phyloP scores from a whole-genome alignment of 495 filamentous ascomycete species.

The Aspergillus egyptiacus region DNA sequence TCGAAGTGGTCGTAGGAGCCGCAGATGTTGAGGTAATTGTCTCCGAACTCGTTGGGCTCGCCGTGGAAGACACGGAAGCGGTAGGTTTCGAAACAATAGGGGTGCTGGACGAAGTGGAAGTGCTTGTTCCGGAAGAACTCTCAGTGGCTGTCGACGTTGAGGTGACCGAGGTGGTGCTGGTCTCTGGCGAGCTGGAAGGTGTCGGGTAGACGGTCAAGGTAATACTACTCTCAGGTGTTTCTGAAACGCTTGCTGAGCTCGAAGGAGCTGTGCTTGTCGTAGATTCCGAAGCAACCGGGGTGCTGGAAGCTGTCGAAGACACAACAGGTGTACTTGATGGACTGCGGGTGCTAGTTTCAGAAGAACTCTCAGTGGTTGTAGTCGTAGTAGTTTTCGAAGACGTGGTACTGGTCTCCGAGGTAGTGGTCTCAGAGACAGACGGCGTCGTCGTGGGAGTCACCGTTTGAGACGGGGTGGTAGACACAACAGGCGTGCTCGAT shows the following conservation, averaged over 20 bases:
- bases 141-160: too few species aligned
- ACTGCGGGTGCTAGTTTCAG: background rate
- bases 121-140: too few species aligned
- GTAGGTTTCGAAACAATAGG: background rate
- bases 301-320: background rate
- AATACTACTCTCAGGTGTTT: too few species aligned
- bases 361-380: background rate
- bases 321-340: constrained; percentile 1
- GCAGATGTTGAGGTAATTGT: too few species aligned
- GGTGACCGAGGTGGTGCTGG: too few species aligned
- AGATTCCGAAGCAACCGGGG: background rate
- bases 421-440: background rate
- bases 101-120: constrained; percentile 3
- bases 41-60: too few species aligned
- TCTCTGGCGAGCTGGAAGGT: too few species aligned
- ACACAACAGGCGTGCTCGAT: background rate
- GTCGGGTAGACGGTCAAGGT: too few species aligned
- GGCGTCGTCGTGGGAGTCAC: background rate
- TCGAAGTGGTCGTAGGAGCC: too few species aligned
- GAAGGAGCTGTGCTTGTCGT: background rate
- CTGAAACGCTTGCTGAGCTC: constrained; percentile 4
- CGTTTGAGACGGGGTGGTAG: background rate
- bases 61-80: too few species aligned
- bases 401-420: background rate
- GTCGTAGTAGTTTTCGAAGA: background rate